Evolutionary conservation across 1,284 basidiomycete genomes (phyloP).

Genomic region (Pseudozyma thailandica): DNA sequence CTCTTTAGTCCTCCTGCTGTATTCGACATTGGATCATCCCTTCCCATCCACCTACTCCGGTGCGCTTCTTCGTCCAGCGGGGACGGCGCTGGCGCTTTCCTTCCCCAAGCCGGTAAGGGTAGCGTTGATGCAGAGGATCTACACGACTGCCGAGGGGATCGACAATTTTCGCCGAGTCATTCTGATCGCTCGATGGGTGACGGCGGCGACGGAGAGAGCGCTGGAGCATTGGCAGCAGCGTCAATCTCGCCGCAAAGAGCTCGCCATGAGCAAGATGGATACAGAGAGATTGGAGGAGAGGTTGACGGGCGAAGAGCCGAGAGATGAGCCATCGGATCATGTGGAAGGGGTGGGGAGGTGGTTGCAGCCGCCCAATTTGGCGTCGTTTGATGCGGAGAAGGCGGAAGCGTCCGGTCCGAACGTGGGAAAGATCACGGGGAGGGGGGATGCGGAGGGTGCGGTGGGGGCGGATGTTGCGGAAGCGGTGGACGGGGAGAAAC

Average conservation of each 20-base stretch:
- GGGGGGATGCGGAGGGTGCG: slow-evolving; percentile 27
- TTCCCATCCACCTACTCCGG: slow-evolving; percentile 20
- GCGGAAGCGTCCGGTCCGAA: slow-evolving; percentile 7
- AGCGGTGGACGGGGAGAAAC: slow-evolving; percentile 1
- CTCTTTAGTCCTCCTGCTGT: slow-evolving; percentile 40
- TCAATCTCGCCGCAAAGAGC: slow-evolving; percentile 1
- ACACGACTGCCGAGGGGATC: slow-evolving; percentile 40
- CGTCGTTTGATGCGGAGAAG: slow-evolving; percentile 21
- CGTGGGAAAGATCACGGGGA: slow-evolving; percentile 32
- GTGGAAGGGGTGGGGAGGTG: slow-evolving; percentile 10
- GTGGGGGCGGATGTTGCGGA: slow-evolving; percentile 35
- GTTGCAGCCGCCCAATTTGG: slow-evolving; percentile 27
- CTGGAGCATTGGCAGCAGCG: slow-evolving; percentile 42
- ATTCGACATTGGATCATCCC: slow-evolving; percentile 33
- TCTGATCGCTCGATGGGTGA: slow-evolving; percentile 41
- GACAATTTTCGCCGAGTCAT: slow-evolving; percentile 46
- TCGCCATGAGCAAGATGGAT: not conserved
- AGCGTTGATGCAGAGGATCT: slow-evolving; percentile 46
- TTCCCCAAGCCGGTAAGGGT: slow-evolving; percentile 29
- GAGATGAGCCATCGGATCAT: slow-evolving; percentile 15
- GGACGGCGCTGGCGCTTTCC: slow-evolving; percentile 16
- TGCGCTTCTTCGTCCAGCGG: slow-evolving; percentile 25
- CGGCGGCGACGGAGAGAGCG: slow-evolving; percentile 25
- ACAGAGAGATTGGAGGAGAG: slow-evolving; percentile 7
- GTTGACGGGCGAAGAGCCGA: slow-evolving; percentile 31